Conservation (phyloP, 2,329 filamentous ascomycete genomes). For the Coniochaeta sp. region DNA sequence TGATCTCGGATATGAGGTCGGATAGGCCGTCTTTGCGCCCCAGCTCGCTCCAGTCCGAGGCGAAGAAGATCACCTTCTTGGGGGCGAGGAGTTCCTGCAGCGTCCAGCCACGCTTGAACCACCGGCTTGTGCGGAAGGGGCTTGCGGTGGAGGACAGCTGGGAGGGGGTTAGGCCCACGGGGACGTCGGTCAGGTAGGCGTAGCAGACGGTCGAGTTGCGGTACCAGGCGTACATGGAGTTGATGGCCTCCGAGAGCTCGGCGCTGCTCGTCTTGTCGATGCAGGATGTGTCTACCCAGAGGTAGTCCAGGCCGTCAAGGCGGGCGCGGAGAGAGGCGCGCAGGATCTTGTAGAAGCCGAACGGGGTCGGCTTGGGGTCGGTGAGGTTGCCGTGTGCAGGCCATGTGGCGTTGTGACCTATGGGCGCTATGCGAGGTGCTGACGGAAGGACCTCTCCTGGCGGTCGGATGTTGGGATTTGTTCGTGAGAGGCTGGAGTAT, state of each 20-base stretch:
- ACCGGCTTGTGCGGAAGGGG: background rate
- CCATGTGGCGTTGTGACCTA: no score
- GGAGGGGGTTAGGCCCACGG: background rate
- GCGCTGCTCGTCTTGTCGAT: constrained; percentile 1
- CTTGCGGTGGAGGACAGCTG: background rate
- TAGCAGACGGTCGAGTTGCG: background rate
- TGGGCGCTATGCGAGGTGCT: no score
- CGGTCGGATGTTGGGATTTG: background rate
- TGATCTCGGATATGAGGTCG: background rate
- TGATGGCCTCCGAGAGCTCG: background rate
- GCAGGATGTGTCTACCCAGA: background rate
- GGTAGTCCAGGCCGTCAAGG: background rate
- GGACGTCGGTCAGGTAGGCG: background rate
- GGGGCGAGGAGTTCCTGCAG: background rate
- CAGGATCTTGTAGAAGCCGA: no score
- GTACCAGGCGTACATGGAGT: constrained; percentile 1
- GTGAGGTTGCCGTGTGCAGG: no score
- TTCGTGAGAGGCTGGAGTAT: background rate
- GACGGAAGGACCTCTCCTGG: no score
- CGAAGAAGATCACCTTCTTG: background rate
- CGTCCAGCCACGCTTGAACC: background rate
- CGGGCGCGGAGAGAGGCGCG: no score
- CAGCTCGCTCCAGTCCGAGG: background rate
- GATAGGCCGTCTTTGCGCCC: background rate
- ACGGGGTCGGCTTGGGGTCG: no score